Conservation (phyloP, 2,329 filamentous ascomycete genomes). For the Microcyclospora pomicola region DNA sequence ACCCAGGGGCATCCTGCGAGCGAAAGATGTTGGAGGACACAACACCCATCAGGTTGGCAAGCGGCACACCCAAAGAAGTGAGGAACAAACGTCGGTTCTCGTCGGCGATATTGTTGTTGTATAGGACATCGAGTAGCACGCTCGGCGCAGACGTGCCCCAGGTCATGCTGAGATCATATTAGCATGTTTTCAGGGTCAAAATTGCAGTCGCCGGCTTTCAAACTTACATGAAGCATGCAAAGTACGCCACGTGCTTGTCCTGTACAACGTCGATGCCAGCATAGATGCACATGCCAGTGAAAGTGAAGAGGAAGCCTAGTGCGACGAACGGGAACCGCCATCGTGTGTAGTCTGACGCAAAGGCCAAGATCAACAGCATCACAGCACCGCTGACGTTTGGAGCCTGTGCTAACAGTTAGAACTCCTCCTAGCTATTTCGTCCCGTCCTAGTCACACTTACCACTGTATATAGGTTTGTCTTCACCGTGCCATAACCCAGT, state of each 20-base stretch:
- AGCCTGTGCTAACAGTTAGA: conserved; percentile 27
- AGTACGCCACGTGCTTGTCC: conserved; percentile 56
- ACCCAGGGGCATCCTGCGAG: conserved; percentile 49
- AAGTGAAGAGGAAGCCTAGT: conserved; percentile 58
- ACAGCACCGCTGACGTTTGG: conserved; percentile 63
- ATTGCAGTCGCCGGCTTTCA: conserved; percentile 19
- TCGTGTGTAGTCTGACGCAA: conserved; percentile 52
- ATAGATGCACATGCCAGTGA: conserved; percentile 67
- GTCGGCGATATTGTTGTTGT: conserved; percentile 72
- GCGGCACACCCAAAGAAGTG: conserved; percentile 57
- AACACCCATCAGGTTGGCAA: conserved; percentile 65
- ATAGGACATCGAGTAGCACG: conserved; percentile 51
- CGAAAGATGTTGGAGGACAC: conserved; percentile 56
- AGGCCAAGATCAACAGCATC: conserved; percentile 59
- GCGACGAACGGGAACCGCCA: conserved; percentile 62
- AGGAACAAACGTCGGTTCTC: conserved; percentile 58
- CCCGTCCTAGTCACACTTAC: background rate
- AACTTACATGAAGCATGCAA: conserved; percentile 65
- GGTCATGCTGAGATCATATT: too few relatives aligned
- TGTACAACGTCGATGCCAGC: conserved; percentile 50
- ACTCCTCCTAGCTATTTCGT: background rate
- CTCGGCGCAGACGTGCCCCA: conserved; percentile 59
- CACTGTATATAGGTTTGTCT: conserved; percentile 69
- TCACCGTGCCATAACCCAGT: conserved; percentile 41
- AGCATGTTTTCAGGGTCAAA: too few relatives aligned